Evolutionary conservation across 2,329 filamentous ascomycete genomes (phyloP).

Genomic region (Aspergillus clavatus): DNA sequence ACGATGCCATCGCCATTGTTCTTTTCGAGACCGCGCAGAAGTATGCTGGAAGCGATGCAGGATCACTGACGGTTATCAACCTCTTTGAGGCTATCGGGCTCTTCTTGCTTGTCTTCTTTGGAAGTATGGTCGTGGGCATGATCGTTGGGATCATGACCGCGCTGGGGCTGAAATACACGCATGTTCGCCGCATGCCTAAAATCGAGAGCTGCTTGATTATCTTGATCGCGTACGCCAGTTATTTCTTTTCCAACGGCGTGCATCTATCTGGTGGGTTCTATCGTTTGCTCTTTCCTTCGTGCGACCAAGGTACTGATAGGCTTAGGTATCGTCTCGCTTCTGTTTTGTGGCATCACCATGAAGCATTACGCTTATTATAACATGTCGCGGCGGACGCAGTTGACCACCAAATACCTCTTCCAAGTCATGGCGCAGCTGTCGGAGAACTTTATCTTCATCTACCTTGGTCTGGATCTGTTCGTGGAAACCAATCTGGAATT

Average conservation of each 20-base stretch:
- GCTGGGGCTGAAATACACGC: slow-evolving; percentile 87
- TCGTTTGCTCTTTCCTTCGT: background rate
- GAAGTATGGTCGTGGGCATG: slow-evolving; percentile 83
- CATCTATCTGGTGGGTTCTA: slow-evolving; percentile 80
- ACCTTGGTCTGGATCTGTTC: slow-evolving; percentile 89
- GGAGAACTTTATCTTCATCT: slow-evolving; percentile 99
- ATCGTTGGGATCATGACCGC: slow-evolving; percentile 82
- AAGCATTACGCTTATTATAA: slow-evolving; percentile 99
- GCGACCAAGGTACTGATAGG: slow-evolving; percentile 11
- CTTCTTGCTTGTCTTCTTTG: slow-evolving; percentile 94
- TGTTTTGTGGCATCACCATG: slow-evolving; percentile 96
- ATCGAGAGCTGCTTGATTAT: slow-evolving; percentile 95
- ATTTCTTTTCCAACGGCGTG: slow-evolving; percentile 95
- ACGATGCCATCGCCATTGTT: slow-evolving; percentile 97
- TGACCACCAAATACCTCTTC: slow-evolving; percentile 97
- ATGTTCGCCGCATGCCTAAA: slow-evolving; percentile 86
- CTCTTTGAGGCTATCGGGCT: slow-evolving; percentile 88
- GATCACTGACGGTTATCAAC: slow-evolving; percentile 70
- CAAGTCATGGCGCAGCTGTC: slow-evolving; percentile 90
- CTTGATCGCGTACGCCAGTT: slow-evolving; percentile 90
- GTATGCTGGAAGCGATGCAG: slow-evolving; percentile 69
- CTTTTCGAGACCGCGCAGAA: slow-evolving; percentile 96
- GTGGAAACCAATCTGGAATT: slow-evolving; percentile 84
- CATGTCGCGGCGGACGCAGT: slow-evolving; percentile 95
- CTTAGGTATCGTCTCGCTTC: slow-evolving; percentile 85